Evolutionary conservation across 257 asterid species (phyloP).

Genomic region (Gardenia jasminoides): DNA sequence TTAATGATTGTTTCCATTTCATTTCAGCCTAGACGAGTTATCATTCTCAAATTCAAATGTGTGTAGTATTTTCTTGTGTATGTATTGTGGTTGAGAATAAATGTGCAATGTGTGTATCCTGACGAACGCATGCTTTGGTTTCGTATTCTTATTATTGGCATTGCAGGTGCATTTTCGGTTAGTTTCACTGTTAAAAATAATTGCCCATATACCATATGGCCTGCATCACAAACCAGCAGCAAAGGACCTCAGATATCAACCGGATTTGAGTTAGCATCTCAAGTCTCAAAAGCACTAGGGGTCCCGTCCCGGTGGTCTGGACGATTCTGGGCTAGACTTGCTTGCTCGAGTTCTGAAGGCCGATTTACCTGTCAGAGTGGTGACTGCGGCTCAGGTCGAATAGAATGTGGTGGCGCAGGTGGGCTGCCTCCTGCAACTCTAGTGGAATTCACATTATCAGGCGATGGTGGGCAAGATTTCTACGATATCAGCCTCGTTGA

Average conservation of each 20-base stretch:
- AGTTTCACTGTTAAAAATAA: constrained; percentile 38
- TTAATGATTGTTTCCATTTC: too few relatives aligned
- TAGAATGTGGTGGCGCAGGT: constrained; percentile 15
- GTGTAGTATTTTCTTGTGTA: too few relatives aligned
- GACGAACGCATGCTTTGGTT: too few relatives aligned
- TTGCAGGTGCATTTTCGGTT: constrained; percentile 35
- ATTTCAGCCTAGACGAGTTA: too few relatives aligned
- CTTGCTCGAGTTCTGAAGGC: constrained; percentile 28
- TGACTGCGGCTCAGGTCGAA: constrained; percentile 39
- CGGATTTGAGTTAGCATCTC: constrained; percentile 39
- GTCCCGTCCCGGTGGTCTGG: constrained; percentile 49
- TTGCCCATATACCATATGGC: constrained; percentile 50
- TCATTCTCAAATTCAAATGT: too few relatives aligned
- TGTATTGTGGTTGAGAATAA: too few relatives aligned
- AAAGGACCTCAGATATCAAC: constrained; percentile 26
- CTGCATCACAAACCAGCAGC: constrained; percentile 41
- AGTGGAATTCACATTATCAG: constrained; percentile 16
- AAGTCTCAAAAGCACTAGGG: constrained; percentile 17
- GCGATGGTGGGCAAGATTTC: constrained; percentile 8
- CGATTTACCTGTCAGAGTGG: constrained; percentile 38
- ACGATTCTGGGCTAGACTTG: constrained; percentile 46
- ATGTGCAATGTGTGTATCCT: too few relatives aligned
- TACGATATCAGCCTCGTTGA: constrained; percentile 40
- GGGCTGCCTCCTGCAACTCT: constrained; percentile 23
- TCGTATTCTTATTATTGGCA: too few relatives aligned